A percentile compares a stretch with the other conserved stretches of the same genome.
phyloP scores from a whole-genome alignment of 139 green algal species.

The Chlamydomonas sp. region DNA sequence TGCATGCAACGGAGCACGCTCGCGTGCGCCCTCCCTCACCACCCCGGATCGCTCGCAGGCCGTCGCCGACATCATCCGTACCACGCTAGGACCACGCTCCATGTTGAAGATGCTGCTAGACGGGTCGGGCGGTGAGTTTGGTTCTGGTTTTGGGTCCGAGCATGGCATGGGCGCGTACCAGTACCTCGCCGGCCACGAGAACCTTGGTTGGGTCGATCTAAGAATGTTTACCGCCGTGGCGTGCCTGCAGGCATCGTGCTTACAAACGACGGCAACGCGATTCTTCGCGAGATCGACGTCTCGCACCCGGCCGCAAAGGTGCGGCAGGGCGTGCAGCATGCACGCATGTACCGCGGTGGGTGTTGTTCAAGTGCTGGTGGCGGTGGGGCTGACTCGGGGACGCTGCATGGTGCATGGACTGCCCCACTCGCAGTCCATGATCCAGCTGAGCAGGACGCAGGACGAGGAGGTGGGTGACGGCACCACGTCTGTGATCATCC shows the following conservation, averaged over 20 bases:
- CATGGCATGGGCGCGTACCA: too few relatives aligned
- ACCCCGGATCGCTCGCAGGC: constrained; percentile 42
- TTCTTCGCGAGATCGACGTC: constrained; percentile 97
- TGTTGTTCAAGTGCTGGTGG: neutral
- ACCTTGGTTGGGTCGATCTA: neutral
- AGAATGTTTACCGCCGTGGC: neutral
- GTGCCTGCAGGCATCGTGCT: constrained; percentile 81
- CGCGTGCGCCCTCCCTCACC: neutral
- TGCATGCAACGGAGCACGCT: neutral
- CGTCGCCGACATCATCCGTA: constrained; percentile 96
- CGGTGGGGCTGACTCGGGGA: neutral
- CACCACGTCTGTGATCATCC: constrained; percentile 98
- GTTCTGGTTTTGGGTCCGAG: too few relatives aligned
- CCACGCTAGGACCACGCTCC: constrained; percentile 88
- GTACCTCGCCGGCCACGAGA: too few relatives aligned
- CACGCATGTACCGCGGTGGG: too few relatives aligned
- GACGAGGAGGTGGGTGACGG: constrained; percentile 98
- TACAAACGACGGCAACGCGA: constrained; percentile 98
- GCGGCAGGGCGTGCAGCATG: neutral
- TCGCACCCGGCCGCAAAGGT: constrained; percentile 95
- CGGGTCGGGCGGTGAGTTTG: constrained; percentile 73
- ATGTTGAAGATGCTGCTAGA: constrained; percentile 99
- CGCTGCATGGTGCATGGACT: neutral
- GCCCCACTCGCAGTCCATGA: constrained; percentile 75
- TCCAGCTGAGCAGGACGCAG: constrained; percentile 94